These are phyloP conservation scores for Aegilops longissima DNA, from an alignment of 176 grass and related monocot genomes.

Conservation along the genomic window DNA sequence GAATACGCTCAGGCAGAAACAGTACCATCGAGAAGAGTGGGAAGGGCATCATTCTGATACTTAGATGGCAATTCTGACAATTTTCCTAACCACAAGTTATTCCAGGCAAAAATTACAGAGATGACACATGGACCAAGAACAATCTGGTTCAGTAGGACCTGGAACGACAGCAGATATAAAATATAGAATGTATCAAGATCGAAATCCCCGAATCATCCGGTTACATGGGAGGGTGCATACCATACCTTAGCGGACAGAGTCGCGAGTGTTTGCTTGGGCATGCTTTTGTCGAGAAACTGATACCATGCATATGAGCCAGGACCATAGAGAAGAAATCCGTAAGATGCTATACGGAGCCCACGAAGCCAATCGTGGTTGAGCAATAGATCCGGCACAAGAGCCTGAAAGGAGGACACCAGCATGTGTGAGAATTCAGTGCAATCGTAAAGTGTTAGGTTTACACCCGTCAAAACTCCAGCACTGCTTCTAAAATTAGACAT, in stretches of 20 bases:
- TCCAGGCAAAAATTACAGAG: slow-evolving; percentile 95
- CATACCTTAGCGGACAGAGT: slow-evolving; percentile 76
- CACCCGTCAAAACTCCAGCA: background rate
- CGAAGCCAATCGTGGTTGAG: slow-evolving; percentile 83
- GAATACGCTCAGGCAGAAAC: background rate
- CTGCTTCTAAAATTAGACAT: too few species aligned
- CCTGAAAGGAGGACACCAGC: slow-evolving; percentile 39
- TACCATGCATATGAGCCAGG: slow-evolving; percentile 84
- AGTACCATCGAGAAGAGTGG: slow-evolving; percentile 86
- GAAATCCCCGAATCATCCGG: background rate
- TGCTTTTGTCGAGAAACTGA: slow-evolving; percentile 72
- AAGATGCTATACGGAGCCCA: slow-evolving; percentile 71
- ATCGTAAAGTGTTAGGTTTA: background rate
- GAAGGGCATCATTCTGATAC: slow-evolving; percentile 90
- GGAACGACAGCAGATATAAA: slow-evolving; percentile 29
- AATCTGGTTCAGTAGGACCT: slow-evolving; percentile 97
- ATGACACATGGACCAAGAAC: slow-evolving; percentile 95
- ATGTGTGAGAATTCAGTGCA: slow-evolving; percentile 13
- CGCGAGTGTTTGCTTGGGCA: slow-evolving; percentile 68
- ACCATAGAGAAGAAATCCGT: slow-evolving; percentile 94
- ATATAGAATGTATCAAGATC: background rate
- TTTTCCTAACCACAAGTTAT: slow-evolving; percentile 90
- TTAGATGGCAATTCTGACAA: slow-evolving; percentile 79
- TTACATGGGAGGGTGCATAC: slow-evolving; percentile 8
- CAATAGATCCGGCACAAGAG: slow-evolving; percentile 47